These are phyloP conservation scores for Cryptococcus floricola DNA, from an alignment of 1,284 basidiomycete species.

Conservation along the genomic window DNA sequence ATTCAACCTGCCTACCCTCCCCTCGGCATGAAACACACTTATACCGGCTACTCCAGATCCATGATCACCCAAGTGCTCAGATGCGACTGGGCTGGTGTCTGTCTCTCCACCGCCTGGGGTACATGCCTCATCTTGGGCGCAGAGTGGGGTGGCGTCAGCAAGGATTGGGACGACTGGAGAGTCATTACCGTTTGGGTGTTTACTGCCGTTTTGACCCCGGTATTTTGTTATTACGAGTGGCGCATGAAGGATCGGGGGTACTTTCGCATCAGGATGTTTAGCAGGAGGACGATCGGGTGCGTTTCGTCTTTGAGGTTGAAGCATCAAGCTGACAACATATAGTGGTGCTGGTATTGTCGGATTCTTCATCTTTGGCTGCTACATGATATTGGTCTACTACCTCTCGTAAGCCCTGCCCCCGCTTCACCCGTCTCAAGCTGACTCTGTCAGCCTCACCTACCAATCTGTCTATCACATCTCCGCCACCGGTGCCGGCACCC, in stretches of 20 bases:
- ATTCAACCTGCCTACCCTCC: slow-evolving; percentile 38
- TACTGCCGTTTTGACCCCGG: slow-evolving; percentile 25
- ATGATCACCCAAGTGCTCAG: slow-evolving; percentile 34
- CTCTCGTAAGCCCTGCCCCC: slow-evolving; percentile 16
- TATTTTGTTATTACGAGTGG: slow-evolving; percentile 45
- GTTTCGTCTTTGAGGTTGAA: slow-evolving; percentile 9
- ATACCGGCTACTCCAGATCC: slow-evolving; percentile 37
- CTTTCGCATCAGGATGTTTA: slow-evolving; percentile 46
- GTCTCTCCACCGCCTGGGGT: slow-evolving; percentile 41
- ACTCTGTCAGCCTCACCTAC: slow-evolving; percentile 14
- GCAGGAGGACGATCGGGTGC: slow-evolving; percentile 40
- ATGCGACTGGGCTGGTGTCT: slow-evolving; percentile 45
- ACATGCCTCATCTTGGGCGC: slow-evolving; percentile 38
- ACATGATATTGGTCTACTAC: slow-evolving; percentile 46
- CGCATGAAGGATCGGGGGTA: slow-evolving; percentile 46
- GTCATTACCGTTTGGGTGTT: slow-evolving; percentile 46
- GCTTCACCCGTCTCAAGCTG: not conserved
- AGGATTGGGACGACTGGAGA: slow-evolving; percentile 42
- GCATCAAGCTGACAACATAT: not conserved
- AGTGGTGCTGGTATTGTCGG: slow-evolving; percentile 29
- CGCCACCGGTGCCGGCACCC: slow-evolving; percentile 45
- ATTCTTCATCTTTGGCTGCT: slow-evolving; percentile 35
- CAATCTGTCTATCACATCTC: slow-evolving; percentile 45
- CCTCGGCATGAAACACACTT: slow-evolving; percentile 34
- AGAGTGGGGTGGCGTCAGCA: slow-evolving; percentile 45